Evolutionary conservation across 441 rosid species (phyloP), one percentile per base, ranked within the genome.

Genomic region (Gossypium armourianum): DNA sequence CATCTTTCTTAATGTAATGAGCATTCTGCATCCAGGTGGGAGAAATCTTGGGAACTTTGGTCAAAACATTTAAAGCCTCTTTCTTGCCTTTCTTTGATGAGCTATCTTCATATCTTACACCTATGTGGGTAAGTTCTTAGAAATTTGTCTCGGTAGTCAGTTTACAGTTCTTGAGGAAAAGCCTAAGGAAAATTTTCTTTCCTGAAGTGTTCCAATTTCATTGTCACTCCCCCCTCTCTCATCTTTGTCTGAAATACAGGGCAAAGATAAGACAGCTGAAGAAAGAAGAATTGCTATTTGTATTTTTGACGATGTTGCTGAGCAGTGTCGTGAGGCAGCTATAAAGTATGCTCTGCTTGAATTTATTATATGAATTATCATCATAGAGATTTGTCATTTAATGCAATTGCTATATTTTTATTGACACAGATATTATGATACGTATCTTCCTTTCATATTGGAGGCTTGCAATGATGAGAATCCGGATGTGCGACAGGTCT

Each of bases 231-330:
- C 15, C 36, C 32, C 28, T 32, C 8, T 63, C n/a, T 54, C 36
- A 1, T 54, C 3, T 15, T 9, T 13, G 13, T 59, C 54, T 65
- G 4, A 36, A 28, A 28, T 72, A 23, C 75, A 95, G 99, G 99
- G 98, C 70, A 95, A 87, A 76, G 99, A 92, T 81, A 95, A 95
- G 84, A 95, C 99, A 66, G 79, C 99, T 15, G 99, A 90, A 77
- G 99, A 95, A 85, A 89, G 99, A 82, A 90, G 99, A 84, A 88
- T 95, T 78, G 99, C 99, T 12, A 95, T 95, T 73, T 95, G 99
- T 85, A 95, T 95, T 29, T 95, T 95, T 79, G 99, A 95, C 83
- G 99, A 92, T 79, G 95, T 92, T 71, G 99, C 98, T 0, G 99
- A 92, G 83, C 99, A 92, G 75, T 92, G 99, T 77, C 93, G 86